Conservation (phyloP, 148 eudicot genomes). For the Heliamphora exappendiculata region DNA sequence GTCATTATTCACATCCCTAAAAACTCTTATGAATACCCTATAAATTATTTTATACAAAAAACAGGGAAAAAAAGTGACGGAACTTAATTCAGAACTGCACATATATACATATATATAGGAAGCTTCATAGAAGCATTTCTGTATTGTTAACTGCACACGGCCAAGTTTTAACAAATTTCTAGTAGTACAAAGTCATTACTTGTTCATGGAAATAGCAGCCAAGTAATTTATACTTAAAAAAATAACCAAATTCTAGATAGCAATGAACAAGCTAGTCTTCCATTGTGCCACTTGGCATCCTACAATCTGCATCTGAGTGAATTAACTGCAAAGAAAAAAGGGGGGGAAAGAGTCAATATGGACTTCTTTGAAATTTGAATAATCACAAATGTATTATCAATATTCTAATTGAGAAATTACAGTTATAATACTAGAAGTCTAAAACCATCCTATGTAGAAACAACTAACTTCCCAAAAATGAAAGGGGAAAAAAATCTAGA, state of each 20-base stretch:
- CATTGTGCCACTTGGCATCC: conserved; percentile 5
- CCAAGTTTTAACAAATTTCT: not conserved
- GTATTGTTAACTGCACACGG: conserved; percentile 15
- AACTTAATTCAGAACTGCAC: not conserved
- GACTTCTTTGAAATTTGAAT: not conserved
- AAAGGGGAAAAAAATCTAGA: not conserved
- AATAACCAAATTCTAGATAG: not conserved
- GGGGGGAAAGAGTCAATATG: not conserved
- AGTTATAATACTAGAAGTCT: not conserved
- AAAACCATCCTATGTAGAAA: not conserved
- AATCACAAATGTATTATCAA: not conserved
- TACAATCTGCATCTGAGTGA: conserved; percentile 2
- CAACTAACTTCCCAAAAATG: not conserved
- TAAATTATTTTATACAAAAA: too few species aligned
- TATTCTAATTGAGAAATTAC: not conserved
- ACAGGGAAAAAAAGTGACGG: too few species aligned
- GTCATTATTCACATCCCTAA: too few species aligned
- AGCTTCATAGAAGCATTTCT: not conserved
- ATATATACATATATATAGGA: not conserved
- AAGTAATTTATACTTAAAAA: not conserved
- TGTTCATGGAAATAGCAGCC: not conserved
- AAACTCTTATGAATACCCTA: too few species aligned
- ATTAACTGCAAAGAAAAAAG: conserved; percentile 10
- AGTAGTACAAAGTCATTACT: conserved; percentile 8
- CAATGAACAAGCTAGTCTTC: conserved; percentile 7